These are phyloP conservation scores for Penicillium paneum DNA, from an alignment of 2,329 filamentous ascomycete genomes.

Conservation along the genomic window DNA sequence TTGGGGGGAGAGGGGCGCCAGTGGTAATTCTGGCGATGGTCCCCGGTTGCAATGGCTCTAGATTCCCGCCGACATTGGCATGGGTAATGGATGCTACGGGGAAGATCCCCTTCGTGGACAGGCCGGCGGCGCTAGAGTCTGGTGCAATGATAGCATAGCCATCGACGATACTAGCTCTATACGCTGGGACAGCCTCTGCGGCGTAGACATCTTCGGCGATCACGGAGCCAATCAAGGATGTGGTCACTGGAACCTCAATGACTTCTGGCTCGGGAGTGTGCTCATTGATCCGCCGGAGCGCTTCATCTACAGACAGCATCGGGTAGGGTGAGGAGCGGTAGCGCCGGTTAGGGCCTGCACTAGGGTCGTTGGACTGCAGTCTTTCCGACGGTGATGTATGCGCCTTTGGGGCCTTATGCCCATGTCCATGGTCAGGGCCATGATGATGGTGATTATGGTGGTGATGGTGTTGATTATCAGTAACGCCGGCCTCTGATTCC, in stretches of 20 bases:
- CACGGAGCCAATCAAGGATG: constrained; percentile 68
- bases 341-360: constrained; percentile 61
- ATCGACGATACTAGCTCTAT: constrained; percentile 93
- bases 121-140: constrained; percentile 50
- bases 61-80: constrained; percentile 68
- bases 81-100: constrained; percentile 85
- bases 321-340: constrained; percentile 86
- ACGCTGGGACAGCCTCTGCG: constrained; percentile 81
- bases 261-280: constrained; percentile 65
- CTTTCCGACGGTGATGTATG: constrained; percentile 65
- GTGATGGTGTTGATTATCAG: constrained; percentile 29
- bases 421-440: constrained; percentile 60
- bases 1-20: constrained; percentile 82
- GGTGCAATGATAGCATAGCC: constrained; percentile 78
- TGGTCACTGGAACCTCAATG: constrained; percentile 59
- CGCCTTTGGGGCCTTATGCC: constrained; percentile 61
- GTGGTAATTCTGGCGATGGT: constrained; percentile 90
- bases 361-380: constrained; percentile 58
- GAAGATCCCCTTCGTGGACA: constrained; percentile 70
- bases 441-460: constrained; percentile 50
- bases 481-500: constrained; percentile 74
- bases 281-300: constrained; percentile 67
- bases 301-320: constrained; percentile 83
- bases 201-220: constrained; percentile 80
- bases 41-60: constrained; percentile 62